Evolutionary conservation across 768 basidiomycete genomes (phyloP).

Genomic region (Russula virescens): DNA sequence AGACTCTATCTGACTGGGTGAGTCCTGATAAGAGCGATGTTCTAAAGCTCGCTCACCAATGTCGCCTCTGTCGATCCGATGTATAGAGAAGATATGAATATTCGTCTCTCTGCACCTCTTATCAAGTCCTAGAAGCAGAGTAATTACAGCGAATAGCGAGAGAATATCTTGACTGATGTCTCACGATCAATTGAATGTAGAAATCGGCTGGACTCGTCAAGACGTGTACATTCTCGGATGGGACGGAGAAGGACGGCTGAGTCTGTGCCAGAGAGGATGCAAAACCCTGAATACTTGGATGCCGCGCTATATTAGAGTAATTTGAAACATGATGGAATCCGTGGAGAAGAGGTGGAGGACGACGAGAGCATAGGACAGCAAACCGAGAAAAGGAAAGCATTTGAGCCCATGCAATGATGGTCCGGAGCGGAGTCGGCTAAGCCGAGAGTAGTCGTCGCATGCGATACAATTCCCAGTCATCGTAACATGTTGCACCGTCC

Average conservation of each 20-base stretch:
- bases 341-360: neutral
- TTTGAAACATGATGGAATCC: neutral
- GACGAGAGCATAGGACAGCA: neutral
- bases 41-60: constrained; percentile 50
- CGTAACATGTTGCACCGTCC: constrained; percentile 9
- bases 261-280: constrained; percentile 20
- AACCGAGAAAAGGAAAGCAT: neutral
- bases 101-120: constrained; percentile 62
- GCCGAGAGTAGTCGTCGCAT: neutral
- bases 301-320: neutral
- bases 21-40: neutral
- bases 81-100: constrained; percentile 89
- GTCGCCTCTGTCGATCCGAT: constrained; percentile 74
- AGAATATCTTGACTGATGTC: neutral
- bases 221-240: constrained; percentile 19
- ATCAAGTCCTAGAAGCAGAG: constrained; percentile 59
- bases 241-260: constrained; percentile 21
- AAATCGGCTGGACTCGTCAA: constrained; percentile 17
- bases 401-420: too few relatives aligned
- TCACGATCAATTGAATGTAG: constrained; percentile 20
- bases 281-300: constrained; percentile 16
- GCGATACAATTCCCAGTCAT: neutral
- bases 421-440: neutral
- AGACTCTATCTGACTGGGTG: constrained; percentile 54
- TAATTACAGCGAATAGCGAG: neutral